Evolutionary conservation across 768 basidiomycete species (phyloP).

Genomic region (Rhodotorula toruloides): DNA sequence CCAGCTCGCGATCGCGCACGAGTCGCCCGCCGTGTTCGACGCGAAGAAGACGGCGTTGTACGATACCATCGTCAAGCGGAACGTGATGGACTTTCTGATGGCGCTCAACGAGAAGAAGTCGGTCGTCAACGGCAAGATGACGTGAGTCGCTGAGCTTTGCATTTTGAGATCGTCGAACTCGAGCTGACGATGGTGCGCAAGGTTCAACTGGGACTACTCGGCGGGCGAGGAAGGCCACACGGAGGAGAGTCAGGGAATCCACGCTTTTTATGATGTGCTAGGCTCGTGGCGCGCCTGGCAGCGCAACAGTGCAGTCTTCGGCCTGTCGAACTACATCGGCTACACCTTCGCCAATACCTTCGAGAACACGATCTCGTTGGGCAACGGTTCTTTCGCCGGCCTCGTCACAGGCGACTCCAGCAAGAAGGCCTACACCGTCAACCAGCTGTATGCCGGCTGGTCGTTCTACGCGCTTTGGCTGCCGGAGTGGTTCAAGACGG

Average conservation of each 20-base stretch:
- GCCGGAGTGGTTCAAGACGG: constrained; percentile 11
- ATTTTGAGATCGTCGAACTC: background rate
- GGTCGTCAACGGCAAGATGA: background rate
- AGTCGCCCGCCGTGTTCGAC: constrained; percentile 12
- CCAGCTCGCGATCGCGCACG: constrained; percentile 30
- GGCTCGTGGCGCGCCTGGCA: constrained; percentile 25
- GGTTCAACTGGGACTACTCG: constrained; percentile 19
- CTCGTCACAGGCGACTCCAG: constrained; percentile 23
- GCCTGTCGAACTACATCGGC: constrained; percentile 15
- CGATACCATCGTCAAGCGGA: constrained; percentile 12
- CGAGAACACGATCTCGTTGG: constrained; percentile 21
- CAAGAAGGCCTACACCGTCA: constrained; percentile 12
- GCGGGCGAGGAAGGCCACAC: constrained; percentile 9
- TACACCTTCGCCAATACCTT: constrained; percentile 20
- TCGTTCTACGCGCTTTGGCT: constrained; percentile 21
- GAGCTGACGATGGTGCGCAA: background rate
- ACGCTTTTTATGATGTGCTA: constrained; percentile 1
- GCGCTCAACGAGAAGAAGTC: constrained; percentile 17
- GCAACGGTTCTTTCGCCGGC: constrained; percentile 22
- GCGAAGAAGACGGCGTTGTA: background rate
- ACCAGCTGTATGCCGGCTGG: constrained; percentile 19
- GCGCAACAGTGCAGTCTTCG: constrained; percentile 4
- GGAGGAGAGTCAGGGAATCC: constrained; percentile 21
- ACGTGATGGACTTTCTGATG: constrained; percentile 24
- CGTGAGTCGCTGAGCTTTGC: too few species aligned